Evolutionary conservation across 2,329 filamentous ascomycete genomes (phyloP).

Genomic region (Cladophialophora psammophila): DNA sequence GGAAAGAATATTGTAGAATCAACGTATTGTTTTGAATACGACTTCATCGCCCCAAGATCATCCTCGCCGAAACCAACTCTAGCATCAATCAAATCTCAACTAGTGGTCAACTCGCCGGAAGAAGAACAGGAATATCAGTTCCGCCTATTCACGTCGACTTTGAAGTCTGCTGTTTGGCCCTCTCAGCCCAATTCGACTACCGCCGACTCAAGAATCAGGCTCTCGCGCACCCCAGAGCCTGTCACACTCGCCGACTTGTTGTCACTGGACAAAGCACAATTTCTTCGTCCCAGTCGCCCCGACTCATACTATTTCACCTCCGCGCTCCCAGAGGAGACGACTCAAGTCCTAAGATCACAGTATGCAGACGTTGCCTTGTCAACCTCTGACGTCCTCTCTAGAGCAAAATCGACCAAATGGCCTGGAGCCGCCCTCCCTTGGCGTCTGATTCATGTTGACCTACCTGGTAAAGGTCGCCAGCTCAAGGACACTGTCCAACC

Average conservation of each 20-base stretch:
- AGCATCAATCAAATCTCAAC: conserved; percentile 2
- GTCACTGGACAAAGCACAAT: conserved; percentile 25
- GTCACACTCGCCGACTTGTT: conserved; percentile 8
- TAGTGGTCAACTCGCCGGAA: not conserved
- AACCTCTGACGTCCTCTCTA: conserved; percentile 22
- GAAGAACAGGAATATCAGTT: conserved; percentile 33
- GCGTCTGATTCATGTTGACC: conserved; percentile 32
- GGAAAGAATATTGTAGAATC: conserved; percentile 2
- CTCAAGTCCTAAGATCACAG: conserved; percentile 17
- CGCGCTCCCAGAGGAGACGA: conserved; percentile 18
- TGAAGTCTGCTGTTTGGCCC: not conserved
- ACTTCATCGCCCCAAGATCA: conserved; percentile 32
- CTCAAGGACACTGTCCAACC: not conserved
- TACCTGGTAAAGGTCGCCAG: not conserved
- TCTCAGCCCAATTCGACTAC: not conserved
- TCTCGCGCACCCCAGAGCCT: conserved; percentile 32
- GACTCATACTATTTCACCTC: conserved; percentile 37
- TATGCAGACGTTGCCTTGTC: conserved; percentile 33
- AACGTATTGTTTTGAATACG: conserved; percentile 39
- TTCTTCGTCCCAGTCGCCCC: conserved; percentile 28
- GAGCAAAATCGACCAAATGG: conserved; percentile 29
- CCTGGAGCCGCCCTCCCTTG: conserved; percentile 37
- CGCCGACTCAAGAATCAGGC: conserved; percentile 26
- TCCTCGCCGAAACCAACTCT: not conserved
- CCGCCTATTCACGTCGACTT: conserved; percentile 32